phyloP scores from a whole-genome alignment of 768 basidiomycete genomes.

The Naganishia antarctica region DNA sequence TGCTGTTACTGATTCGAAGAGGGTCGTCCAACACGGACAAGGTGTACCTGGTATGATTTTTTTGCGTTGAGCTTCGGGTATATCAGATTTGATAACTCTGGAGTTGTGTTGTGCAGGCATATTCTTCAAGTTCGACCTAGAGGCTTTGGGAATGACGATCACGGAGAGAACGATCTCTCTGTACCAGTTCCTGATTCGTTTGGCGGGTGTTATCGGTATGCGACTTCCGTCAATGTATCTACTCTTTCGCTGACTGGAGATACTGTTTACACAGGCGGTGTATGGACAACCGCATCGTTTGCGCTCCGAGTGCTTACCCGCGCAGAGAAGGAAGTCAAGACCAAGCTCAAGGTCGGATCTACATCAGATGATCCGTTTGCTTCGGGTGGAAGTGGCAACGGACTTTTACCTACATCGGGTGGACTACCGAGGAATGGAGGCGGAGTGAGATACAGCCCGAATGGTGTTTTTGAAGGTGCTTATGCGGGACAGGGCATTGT shows the following conservation, averaged over 20 bases:
- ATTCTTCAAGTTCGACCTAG: slow-evolving; percentile 97
- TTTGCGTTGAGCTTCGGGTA: no score
- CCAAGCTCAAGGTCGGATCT: slow-evolving; percentile 20
- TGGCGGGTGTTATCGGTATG: slow-evolving; percentile 79
- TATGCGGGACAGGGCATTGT: slow-evolving; percentile 2
- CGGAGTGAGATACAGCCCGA: neutral
- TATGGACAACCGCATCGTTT: slow-evolving; percentile 48
- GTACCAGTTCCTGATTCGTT: slow-evolving; percentile 72
- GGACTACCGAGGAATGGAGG: neutral
- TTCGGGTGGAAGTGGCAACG: neutral
- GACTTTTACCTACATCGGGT: neutral
- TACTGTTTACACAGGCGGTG: slow-evolving; percentile 36
- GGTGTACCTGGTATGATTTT: slow-evolving; percentile 66
- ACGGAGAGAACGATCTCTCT: slow-evolving; percentile 82
- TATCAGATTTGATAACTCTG: neutral
- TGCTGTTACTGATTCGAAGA: slow-evolving; percentile 86
- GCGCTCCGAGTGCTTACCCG: slow-evolving; percentile 43
- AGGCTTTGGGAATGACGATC: slow-evolving; percentile 78
- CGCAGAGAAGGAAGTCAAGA: slow-evolving; percentile 42
- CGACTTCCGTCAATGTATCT: neutral
- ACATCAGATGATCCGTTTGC: slow-evolving; percentile 7
- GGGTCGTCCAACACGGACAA: slow-evolving; percentile 65
- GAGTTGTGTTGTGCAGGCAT: slow-evolving; percentile 54
- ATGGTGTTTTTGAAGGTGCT: neutral
- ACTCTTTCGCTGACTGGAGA: neutral